phyloP scores from a whole-genome alignment of 1,139 yeast species.

The Hansenula sp. region DNA sequence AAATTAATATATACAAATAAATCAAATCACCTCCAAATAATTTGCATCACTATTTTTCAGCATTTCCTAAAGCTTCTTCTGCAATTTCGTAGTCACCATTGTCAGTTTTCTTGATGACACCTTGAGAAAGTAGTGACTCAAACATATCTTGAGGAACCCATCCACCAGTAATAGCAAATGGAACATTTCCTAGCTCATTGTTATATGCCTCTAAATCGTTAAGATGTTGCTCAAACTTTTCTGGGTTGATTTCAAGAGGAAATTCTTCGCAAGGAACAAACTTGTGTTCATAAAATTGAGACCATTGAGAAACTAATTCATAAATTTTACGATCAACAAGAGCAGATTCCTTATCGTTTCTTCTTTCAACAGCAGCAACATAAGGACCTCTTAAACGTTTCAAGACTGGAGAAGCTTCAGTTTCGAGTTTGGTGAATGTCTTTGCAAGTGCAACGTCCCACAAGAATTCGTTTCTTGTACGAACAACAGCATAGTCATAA shows the following conservation, averaged over 20 bases:
- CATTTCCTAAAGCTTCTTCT: conserved; percentile 12
- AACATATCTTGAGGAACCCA: conserved; percentile 97
- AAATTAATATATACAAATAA: background rate
- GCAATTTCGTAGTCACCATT: conserved; percentile 40
- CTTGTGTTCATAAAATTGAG: conserved; percentile 57
- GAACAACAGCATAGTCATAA: conserved; percentile 77
- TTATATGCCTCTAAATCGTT: conserved; percentile 63
- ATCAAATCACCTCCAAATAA: too few species aligned
- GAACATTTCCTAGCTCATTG: conserved; percentile 59
- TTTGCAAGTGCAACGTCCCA: conserved; percentile 79
- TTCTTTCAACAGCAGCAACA: conserved; percentile 59
- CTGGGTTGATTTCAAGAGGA: conserved; percentile 59
- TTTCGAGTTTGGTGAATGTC: conserved; percentile 60
- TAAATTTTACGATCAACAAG: conserved; percentile 63
- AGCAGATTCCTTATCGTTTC: conserved; percentile 57
- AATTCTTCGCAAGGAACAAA: conserved; percentile 42
- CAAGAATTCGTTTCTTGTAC: conserved; percentile 85
- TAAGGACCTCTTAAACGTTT: conserved; percentile 66
- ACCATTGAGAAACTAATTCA: conserved; percentile 76
- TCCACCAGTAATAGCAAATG: conserved; percentile 88
- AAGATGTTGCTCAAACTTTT: conserved; percentile 51
- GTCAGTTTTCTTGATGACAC: conserved; percentile 47
- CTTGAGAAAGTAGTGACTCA: conserved; percentile 60
- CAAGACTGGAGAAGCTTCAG: conserved; percentile 67
- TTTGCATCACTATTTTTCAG: conserved; percentile 3